Conservation (phyloP, 257 asterid species). For the Avicennia marina region DNA sequence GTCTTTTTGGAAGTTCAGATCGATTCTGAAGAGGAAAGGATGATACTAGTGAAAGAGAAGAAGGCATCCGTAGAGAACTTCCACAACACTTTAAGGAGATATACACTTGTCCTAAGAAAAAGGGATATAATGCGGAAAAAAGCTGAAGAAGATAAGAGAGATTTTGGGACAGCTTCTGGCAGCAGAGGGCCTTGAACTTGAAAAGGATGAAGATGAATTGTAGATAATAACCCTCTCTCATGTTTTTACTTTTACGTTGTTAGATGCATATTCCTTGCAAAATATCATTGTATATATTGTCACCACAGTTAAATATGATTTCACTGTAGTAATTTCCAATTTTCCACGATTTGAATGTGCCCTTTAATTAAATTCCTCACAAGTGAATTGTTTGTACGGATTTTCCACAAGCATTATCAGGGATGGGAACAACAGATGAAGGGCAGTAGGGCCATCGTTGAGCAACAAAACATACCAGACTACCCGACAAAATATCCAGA, state of each 20-base stretch:
- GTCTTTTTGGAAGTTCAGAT: conserved; percentile 35
- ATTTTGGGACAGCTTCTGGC: conserved; percentile 71
- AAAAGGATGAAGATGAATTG: conserved; percentile 47
- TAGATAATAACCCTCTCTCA: not conserved
- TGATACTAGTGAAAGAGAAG: conserved; percentile 73
- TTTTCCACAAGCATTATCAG: not conserved
- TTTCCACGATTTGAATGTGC: not conserved
- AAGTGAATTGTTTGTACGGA: no score
- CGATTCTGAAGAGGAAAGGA: conserved; percentile 92
- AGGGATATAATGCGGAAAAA: conserved; percentile 73
- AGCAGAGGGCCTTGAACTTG: conserved; percentile 97
- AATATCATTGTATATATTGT: conserved; percentile 11
- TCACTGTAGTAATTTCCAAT: not conserved
- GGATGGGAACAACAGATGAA: not conserved
- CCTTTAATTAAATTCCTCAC: no score
- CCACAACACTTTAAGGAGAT: conserved; percentile 70
- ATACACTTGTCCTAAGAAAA: conserved; percentile 73
- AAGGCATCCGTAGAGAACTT: conserved; percentile 68
- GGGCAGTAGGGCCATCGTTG: not conserved
- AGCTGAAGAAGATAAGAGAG: conserved; percentile 72
- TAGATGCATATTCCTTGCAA: conserved; percentile 6
- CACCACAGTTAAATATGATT: not conserved
- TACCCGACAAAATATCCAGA: not conserved
- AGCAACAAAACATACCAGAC: not conserved
- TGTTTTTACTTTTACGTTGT: conserved; percentile 2